Percentiles rank a stretch among this genome's conserved stretches.
phyloP scores from a whole-genome alignment of 805 yeast species.

The Starmerella potacharoeniae region DNA sequence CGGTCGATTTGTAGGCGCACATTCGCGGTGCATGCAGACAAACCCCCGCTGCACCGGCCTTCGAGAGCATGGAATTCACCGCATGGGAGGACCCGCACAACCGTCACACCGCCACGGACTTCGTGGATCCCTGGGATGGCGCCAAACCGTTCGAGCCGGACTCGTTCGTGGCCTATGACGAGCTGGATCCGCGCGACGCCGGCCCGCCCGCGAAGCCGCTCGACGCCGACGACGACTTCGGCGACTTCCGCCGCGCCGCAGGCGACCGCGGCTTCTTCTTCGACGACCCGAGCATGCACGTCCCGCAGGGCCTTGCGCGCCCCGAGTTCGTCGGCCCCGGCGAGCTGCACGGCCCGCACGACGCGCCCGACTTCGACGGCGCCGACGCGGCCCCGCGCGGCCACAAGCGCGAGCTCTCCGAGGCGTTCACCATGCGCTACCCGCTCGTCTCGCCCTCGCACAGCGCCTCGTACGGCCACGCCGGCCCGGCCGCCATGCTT shows the following conservation, averaged over 20 bases:
- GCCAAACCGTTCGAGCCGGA: background rate
- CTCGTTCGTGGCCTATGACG: background rate
- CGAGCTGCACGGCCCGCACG: background rate
- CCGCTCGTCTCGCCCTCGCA: conserved; percentile 17
- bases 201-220: background rate
- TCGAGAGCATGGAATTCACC: conserved; percentile 12
- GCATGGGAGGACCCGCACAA: conserved; percentile 9
- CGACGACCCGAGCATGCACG: conserved; percentile 1
- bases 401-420: conserved; percentile 18
- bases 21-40: background rate
- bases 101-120: background rate
- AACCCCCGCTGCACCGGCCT: background rate
- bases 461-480: conserved; percentile 2
- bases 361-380: background rate
- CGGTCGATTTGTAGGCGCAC: background rate
- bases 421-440: conserved; percentile 16
- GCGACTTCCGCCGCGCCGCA: background rate
- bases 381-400: background rate
- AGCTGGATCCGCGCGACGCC: conserved; percentile 1
- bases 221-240: background rate
- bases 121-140: background rate
- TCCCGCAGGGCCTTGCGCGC: background rate
- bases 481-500: background rate
- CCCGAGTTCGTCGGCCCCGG: conserved; percentile 1
- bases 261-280: background rate